phyloP scores from a whole-genome alignment of 169 alveolate genomes.

The Eimeria brunetti region DNA sequence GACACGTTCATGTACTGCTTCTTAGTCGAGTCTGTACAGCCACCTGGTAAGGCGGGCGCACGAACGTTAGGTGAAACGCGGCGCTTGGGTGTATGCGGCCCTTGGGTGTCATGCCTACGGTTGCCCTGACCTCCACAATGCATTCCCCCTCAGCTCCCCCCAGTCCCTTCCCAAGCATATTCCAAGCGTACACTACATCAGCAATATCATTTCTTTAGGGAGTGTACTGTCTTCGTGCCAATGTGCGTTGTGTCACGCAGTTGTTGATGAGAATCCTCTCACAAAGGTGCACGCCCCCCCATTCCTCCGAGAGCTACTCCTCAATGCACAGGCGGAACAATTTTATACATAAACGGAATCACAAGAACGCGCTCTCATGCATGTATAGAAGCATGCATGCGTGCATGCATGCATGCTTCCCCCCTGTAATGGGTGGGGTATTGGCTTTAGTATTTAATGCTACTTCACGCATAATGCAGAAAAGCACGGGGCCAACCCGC shows the following conservation, averaged over 20 bases:
- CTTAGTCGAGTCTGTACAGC: slow-evolving; percentile 75
- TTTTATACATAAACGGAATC: not conserved
- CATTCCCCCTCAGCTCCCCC: not conserved
- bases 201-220: not conserved
- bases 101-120: not conserved
- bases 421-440: not conserved
- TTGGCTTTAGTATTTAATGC: slow-evolving; percentile 25
- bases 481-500: not conserved
- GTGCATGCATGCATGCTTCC: not conserved
- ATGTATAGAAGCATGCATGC: not conserved
- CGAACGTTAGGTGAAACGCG: not conserved
- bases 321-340: slow-evolving; percentile 59
- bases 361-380: not conserved
- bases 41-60: slow-evolving; percentile 58
- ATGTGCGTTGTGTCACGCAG: slow-evolving; percentile 50
- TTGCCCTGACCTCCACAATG: too few relatives aligned
- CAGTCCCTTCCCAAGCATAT: not conserved
- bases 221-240: not conserved
- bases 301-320: slow-evolving; percentile 74
- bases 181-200: not conserved
- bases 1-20: slow-evolving; percentile 82
- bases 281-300: slow-evolving; percentile 82
- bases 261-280: slow-evolving; percentile 78
- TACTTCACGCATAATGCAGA: not conserved
- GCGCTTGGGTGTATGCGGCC: not conserved